These are phyloP conservation scores for Macrolepiota dolichaula DNA, from an alignment of 768 basidiomycete genomes.

Conservation along the genomic window DNA sequence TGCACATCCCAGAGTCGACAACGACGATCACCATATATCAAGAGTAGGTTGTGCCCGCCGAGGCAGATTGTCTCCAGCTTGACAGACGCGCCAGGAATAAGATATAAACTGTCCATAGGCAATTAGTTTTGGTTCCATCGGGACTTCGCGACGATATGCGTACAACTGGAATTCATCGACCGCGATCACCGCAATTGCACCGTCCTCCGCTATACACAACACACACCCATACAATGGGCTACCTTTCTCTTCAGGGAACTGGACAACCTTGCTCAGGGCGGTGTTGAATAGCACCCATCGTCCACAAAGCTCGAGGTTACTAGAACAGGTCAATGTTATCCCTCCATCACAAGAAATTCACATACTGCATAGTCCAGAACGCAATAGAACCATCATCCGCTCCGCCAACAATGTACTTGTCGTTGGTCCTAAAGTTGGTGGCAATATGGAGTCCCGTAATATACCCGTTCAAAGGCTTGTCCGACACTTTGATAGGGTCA, in stretches of 20 bases:
- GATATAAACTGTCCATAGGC: slow-evolving; percentile 51
- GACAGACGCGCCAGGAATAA: slow-evolving; percentile 79
- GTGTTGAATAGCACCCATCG: slow-evolving; percentile 73
- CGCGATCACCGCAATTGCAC: slow-evolving; percentile 78
- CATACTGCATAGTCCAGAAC: slow-evolving; percentile 69
- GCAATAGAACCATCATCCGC: slow-evolving; percentile 76
- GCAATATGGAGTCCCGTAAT: slow-evolving; percentile 52
- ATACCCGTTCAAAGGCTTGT: slow-evolving; percentile 41
- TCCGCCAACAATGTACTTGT: slow-evolving; percentile 68
- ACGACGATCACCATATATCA: slow-evolving; percentile 72
- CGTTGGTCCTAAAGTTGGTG: slow-evolving; percentile 55
- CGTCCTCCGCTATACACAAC: slow-evolving; percentile 72
- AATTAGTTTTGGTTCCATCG: neutral
- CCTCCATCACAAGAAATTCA: neutral
- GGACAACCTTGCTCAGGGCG: slow-evolving; percentile 57
- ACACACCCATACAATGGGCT: slow-evolving; percentile 65
- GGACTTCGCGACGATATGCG: slow-evolving; percentile 21
- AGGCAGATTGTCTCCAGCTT: slow-evolving; percentile 63
- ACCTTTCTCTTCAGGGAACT: slow-evolving; percentile 46
- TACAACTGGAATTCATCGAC: slow-evolving; percentile 79
- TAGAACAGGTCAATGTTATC: slow-evolving; percentile 21
- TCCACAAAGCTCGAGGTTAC: slow-evolving; percentile 62
- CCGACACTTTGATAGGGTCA: slow-evolving; percentile 36
- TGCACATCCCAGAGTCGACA: slow-evolving; percentile 87
- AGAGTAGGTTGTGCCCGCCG: slow-evolving; percentile 64